Evolutionary conservation across 129 eudicot genomes (phyloP).

Genomic region (Flaveria sonorensis): DNA sequence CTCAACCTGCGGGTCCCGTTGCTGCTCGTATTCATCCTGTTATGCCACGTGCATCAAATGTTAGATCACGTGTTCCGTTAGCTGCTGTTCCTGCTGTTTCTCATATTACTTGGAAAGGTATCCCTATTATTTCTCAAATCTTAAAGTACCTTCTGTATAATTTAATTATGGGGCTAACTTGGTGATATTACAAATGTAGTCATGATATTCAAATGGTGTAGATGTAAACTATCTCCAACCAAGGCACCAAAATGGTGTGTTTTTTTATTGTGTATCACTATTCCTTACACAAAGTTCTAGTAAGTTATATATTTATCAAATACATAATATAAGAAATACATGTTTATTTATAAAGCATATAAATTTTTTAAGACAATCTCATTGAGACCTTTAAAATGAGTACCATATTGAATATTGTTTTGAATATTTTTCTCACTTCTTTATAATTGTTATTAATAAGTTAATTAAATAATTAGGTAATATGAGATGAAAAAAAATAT

Average conservation of each 20-base stretch:
- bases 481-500: no score
- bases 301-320: background rate
- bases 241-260: background rate
- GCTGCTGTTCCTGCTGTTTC: conserved; percentile 26
- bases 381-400: background rate
- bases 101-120: conserved; percentile 58
- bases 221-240: background rate
- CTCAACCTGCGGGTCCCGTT: conserved; percentile 17
- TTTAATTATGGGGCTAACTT: background rate
- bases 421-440: background rate
- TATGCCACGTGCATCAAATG: conserved; percentile 13
- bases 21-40: conserved; percentile 22
- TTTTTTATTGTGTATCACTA: no score
- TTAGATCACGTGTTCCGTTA: conserved; percentile 19
- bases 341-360: background rate
- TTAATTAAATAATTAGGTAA: background rate
- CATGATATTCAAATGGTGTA: conserved; percentile 1
- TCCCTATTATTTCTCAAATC: background rate
- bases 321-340: background rate
- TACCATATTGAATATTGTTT: background rate
- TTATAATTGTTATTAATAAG: background rate
- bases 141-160: background rate
- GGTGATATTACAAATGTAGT: conserved; percentile 2
- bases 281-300: no score
- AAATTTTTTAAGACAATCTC: background rate